phyloP scores from a whole-genome alignment of 129 eudicot species.

The Arctium lappa region DNA sequence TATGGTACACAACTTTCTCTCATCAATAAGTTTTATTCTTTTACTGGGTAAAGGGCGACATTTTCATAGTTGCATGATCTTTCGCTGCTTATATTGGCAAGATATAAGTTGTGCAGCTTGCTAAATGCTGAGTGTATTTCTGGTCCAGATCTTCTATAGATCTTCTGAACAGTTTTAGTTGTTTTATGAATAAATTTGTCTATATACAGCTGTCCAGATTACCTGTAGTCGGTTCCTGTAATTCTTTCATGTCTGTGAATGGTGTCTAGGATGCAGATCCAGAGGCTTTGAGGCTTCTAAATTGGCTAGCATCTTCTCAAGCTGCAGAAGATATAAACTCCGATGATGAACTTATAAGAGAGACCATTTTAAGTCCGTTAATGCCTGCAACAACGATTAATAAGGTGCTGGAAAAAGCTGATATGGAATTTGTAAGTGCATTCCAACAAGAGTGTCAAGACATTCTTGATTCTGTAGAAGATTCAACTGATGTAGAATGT shows the following conservation, averaged over 20 bases:
- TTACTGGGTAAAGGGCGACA: not conserved
- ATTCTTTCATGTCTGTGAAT: not conserved
- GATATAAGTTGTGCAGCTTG: not conserved
- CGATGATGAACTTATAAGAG: slow-evolving; percentile 88
- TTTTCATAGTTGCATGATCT: not conserved
- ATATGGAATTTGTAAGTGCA: slow-evolving; percentile 60
- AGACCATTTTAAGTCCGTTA: slow-evolving; percentile 78
- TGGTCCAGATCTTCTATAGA: not conserved
- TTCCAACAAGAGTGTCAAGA: slow-evolving; percentile 98
- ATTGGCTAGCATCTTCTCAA: slow-evolving; percentile 99
- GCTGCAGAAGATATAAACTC: slow-evolving; percentile 95
- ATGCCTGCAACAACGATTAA: slow-evolving; percentile 71
- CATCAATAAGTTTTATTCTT: not conserved
- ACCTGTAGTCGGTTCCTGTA: not conserved
- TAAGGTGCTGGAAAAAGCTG: slow-evolving; percentile 84
- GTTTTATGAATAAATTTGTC: not conserved
- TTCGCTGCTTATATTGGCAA: not conserved
- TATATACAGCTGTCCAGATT: not conserved
- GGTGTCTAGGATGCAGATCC: slow-evolving; percentile 50
- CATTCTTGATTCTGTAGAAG: slow-evolving; percentile 86
- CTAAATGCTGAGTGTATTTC: not conserved
- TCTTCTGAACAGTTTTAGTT: not conserved
- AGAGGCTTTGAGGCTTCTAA: slow-evolving; percentile 75
- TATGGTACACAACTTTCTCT: not conserved
- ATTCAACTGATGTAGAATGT: slow-evolving; percentile 34